These are phyloP conservation scores for Drosera capensis DNA, from an alignment of 148 eudicot genomes.

Conservation along the genomic window DNA sequence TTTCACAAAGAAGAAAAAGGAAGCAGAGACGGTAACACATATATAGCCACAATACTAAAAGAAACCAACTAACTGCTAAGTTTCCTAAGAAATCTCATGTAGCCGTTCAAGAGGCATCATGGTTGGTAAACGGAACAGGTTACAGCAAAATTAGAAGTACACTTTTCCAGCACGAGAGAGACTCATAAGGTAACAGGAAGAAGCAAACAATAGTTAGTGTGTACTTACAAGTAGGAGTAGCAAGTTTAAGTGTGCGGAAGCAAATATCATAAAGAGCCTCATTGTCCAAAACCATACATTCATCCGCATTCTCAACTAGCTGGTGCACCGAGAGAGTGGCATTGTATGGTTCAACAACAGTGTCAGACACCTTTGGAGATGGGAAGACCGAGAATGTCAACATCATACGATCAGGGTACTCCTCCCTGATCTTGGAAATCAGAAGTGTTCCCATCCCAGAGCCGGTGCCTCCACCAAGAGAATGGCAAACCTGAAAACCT, in stretches of 20 bases:
- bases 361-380: conserved; percentile 64
- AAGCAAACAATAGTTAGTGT: neutral
- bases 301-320: conserved; percentile 76
- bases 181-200: neutral
- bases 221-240: conserved; percentile 68
- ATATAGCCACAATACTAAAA: too few species aligned
- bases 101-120: too few species aligned
- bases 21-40: too few species aligned
- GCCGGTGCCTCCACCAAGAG: conserved; percentile 65
- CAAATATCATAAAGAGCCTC: conserved; percentile 73
- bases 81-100: too few species aligned
- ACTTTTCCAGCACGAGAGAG: too few species aligned
- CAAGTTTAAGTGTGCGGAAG: conserved; percentile 62
- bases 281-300: conserved; percentile 78
- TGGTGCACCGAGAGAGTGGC: conserved; percentile 68
- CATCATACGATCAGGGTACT: conserved; percentile 75
- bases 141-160: too few species aligned
- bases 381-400: conserved; percentile 67
- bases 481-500: conserved; percentile 72
- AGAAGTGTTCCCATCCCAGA: conserved; percentile 69
- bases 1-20: too few species aligned
- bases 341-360: conserved; percentile 73
- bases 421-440: conserved; percentile 66
- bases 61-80: too few species aligned
- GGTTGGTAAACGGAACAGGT: too few species aligned